These are phyloP conservation scores for Pleoardoris graminearum DNA, from an alignment of 2,329 filamentous ascomycete species.

Conservation along the genomic window DNA sequence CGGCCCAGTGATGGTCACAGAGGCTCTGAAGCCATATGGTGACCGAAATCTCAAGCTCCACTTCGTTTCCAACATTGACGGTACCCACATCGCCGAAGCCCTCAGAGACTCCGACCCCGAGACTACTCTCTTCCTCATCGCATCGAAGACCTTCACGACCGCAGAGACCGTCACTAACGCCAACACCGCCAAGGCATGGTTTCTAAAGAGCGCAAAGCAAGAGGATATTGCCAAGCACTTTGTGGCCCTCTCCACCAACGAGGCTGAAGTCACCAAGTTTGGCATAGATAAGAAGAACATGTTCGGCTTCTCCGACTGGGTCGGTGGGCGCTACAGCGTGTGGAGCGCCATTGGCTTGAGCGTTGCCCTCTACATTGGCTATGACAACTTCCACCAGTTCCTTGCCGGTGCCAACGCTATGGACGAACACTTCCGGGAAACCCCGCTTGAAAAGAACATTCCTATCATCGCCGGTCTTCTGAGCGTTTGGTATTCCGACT, in stretches of 20 bases:
- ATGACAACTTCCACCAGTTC: conserved; percentile 97
- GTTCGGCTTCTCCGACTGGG: conserved; percentile 99
- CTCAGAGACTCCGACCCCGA: conserved; percentile 87
- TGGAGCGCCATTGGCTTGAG: conserved; percentile 98
- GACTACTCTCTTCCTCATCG: conserved; percentile 97
- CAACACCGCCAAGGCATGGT: conserved; percentile 96
- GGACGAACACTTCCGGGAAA: conserved; percentile 96
- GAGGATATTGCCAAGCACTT: conserved; percentile 94
- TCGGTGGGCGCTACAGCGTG: conserved; percentile 96
- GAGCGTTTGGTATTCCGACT: conserved; percentile 98
- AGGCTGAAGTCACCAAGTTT: conserved; percentile 94
- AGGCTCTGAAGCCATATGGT: conserved; percentile 94
- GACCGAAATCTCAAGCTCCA: conserved; percentile 84
- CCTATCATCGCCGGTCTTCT: conserved; percentile 88
- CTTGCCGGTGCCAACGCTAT: conserved; percentile 92
- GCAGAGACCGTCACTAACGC: conserved; percentile 97
- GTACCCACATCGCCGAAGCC: conserved; percentile 95
- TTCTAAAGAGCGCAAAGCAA: conserved; percentile 83
- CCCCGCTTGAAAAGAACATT: conserved; percentile 93
- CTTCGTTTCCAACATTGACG: conserved; percentile 99
- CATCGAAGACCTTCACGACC: conserved; percentile 99
- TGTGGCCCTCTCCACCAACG: conserved; percentile 95
- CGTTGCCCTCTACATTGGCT: conserved; percentile 93
- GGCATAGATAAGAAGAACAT: conserved; percentile 99
- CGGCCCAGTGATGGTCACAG: conserved; percentile 97